Conservation (phyloP, 768 basidiomycete genomes). For the Pluteus cervinus region DNA sequence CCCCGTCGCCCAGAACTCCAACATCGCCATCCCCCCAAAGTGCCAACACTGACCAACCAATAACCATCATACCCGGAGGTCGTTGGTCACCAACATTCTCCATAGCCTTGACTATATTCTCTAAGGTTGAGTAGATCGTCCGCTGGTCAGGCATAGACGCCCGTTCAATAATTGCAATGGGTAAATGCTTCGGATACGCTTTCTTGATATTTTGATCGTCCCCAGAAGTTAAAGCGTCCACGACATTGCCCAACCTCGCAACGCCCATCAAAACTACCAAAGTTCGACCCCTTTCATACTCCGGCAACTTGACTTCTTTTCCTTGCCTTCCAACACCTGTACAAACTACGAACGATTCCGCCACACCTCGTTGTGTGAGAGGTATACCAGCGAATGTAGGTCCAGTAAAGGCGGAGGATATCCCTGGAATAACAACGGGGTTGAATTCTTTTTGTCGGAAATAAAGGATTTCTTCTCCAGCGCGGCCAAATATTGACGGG, state of each 20-base stretch:
- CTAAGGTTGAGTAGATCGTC: constrained; percentile 71
- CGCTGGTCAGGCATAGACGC: constrained; percentile 94
- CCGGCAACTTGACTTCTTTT: constrained; percentile 76
- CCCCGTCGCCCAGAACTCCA: constrained; percentile 62
- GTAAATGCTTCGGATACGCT: constrained; percentile 68
- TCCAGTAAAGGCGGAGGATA: constrained; percentile 84
- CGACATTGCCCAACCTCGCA: constrained; percentile 70
- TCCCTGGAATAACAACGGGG: constrained; percentile 81
- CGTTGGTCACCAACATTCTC: constrained; percentile 78
- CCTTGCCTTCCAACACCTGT: constrained; percentile 91
- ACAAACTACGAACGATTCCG: constrained; percentile 84
- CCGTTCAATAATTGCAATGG: constrained; percentile 92
- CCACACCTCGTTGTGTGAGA: constrained; percentile 91
- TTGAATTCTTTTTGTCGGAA: constrained; percentile 86
- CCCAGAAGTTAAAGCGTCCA: constrained; percentile 46
- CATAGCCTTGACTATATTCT: constrained; percentile 62
- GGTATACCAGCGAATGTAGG: constrained; percentile 90
- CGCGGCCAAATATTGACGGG: constrained; percentile 90
- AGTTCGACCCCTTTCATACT: constrained; percentile 78
- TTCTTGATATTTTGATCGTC: constrained; percentile 10
- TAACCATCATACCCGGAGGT: constrained; percentile 93
- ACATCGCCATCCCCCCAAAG: constrained; percentile 71
- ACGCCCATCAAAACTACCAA: constrained; percentile 93
- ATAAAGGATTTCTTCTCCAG: constrained; percentile 91
- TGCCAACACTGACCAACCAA: constrained; percentile 87